Percentiles rank a stretch among this genome's conserved stretches.
phyloP scores from a whole-genome alignment of 73 alveolate genomes.

The Symbiodinium pilosum region DNA sequence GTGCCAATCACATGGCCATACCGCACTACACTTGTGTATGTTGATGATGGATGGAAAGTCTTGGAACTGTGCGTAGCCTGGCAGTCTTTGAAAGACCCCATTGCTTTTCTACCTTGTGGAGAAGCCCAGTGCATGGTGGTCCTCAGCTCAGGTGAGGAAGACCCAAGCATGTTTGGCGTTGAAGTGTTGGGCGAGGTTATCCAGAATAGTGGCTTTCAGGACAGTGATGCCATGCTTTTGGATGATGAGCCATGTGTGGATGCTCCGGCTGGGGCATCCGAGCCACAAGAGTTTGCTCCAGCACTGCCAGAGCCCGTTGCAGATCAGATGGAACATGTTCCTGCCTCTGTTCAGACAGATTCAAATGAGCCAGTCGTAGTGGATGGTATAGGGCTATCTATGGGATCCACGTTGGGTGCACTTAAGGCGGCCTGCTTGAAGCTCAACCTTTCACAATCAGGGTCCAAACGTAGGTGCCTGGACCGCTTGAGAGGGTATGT shows the following conservation, averaged over 20 bases:
- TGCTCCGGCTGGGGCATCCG: background rate
- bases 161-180: background rate
- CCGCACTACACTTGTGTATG: background rate
- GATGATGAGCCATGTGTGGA: background rate
- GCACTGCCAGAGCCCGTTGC: background rate
- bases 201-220: background rate
- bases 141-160: background rate
- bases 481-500: background rate
- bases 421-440: background rate
- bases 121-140: background rate
- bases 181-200: background rate
- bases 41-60: background rate
- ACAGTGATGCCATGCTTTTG: background rate
- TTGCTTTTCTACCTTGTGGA: background rate
- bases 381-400: background rate
- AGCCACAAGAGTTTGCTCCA: background rate
- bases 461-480: background rate
- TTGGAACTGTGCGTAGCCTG: background rate
- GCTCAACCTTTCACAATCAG: background rate
- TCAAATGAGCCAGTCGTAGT: background rate
- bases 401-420: background rate
- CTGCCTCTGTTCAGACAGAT: background rate
- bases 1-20: background rate
- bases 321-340: background rate
- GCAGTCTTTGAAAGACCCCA: background rate